Base-by-base conservation (phyloP, 2,329 filamentous ascomycete species). In the Xenoacremonium recifei region DNA sequence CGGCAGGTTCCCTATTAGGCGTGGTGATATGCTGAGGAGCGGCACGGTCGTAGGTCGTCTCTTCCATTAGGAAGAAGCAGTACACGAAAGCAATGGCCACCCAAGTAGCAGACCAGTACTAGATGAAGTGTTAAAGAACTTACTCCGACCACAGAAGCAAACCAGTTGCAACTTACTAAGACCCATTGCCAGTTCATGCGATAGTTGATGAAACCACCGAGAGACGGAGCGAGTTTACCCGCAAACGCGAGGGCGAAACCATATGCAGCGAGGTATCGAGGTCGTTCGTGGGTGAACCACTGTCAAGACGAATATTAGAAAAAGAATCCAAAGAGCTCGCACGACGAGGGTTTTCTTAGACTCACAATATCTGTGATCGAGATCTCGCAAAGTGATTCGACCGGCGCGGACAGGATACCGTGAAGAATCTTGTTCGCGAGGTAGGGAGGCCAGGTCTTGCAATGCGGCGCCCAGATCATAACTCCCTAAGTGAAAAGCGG, bases 21-120 rank as follows among this genome's bases (percentile, higher is more conserved):
- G n/a, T n/a, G n/a, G n/a, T n/a, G n/a, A n/a, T n/a, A n/a, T n/a
- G n/a, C 6, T 11, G n/a, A 15, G 7, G n/a, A 6, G n/a, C 13
- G 13, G 6, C n/a, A 11, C 29, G 6, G 29, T 68, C 57, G 48
- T 77, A 79, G 20, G 67, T 67, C 3, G 75, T 76, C 56, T 80
- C 77, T 49, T 79, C 76, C 38, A 78, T 75, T 39, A 79, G 66
- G 36, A 80, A 64, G 58, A 79, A 77, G 15, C 57, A 57, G 36
- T 54, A 55, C 3, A 66, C 37, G n/a, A 63, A 53, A 4, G 49
- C 55, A 6, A 60, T 43, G 2, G 44, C 60, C 27, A 52, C 52
- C 17, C 53, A 62, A 7, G 65, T 65, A 13, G 58, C 56, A n/a
- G 55, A 51, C 47, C 59, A 59, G 38, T 57, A 60, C 35, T n/a